phyloP scores from a whole-genome alignment of 164 flowering plant species.

The Warburgia ugandensis region DNA sequence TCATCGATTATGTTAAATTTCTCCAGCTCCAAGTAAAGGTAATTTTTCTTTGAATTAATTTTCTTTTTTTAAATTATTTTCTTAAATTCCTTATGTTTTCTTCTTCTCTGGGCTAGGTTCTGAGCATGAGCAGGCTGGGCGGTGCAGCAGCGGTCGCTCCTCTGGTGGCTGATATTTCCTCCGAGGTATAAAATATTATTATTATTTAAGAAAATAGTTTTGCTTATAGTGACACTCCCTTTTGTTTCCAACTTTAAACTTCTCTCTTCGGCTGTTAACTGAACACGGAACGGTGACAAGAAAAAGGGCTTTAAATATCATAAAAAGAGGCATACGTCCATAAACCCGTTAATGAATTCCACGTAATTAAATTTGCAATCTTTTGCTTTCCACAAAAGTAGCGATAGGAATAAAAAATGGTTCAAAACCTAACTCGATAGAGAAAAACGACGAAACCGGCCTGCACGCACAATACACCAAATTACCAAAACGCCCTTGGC shows the following conservation, averaged over 20 bases:
- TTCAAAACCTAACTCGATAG: too few species aligned
- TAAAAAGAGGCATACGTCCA: too few species aligned
- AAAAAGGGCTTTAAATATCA: too few species aligned
- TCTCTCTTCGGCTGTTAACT: too few species aligned
- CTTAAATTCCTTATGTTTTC: neutral
- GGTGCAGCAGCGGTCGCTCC: constrained; percentile 93
- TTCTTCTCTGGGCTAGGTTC: constrained; percentile 44
- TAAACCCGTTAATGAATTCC: too few species aligned
- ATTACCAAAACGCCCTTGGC: neutral
- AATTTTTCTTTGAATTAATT: constrained; percentile 2
- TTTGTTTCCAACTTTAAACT: too few species aligned
- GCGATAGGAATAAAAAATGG: neutral
- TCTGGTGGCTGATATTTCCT: constrained; percentile 59
- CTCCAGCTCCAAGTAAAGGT: constrained; percentile 99
- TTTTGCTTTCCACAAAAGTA: constrained; percentile 1
- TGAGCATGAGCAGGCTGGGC: constrained; percentile 98
- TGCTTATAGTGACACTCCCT: neutral
- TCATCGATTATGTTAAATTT: constrained; percentile 97
- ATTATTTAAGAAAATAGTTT: neutral
- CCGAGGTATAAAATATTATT: constrained; percentile 36
- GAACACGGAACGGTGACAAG: too few species aligned
- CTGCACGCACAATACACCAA: neutral
- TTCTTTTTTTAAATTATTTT: neutral
- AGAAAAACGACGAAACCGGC: neutral
- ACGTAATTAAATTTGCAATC: too few species aligned